Evolutionary conservation across 163 green algal genomes (phyloP), one percentile per base, ranked within the genome.

Genomic region (Chlamydomonas reinhardtii): DNA sequence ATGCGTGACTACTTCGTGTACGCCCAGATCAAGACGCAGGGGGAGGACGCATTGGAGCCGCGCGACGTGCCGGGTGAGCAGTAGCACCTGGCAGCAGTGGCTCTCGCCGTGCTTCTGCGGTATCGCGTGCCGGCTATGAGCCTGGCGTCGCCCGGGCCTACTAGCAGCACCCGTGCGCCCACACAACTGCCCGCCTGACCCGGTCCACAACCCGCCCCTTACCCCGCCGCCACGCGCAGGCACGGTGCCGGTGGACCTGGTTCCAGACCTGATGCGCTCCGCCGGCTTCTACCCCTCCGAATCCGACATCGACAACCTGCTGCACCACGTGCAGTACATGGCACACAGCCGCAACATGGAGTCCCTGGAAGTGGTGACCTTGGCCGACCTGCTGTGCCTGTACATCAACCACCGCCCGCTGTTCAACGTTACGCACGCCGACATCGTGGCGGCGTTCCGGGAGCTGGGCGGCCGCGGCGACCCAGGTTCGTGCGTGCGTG

Each of bases 401-500:
- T 96, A 95, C 82, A 66, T 92, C 76, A 96, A 96, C 90, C 92
- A 96, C 83, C 86, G 93, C 39, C 94, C 93, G 27, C 83, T 96
- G 37, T 84, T 69, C 14, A 93, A 92, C 25, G 90, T 95, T 1
- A 90, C 73, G 6, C 61, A 76, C 39, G 90, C 88, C 15, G 88
- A 96, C 34, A 88, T 96, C 52, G 92, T 86, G 31, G 89, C 92
- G 35, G 80, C 80, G 35, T 86, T 86, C 80, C 17, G 31, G 69
- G 54, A 86, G 54, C 80, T 86, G 34, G 69, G 74, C 22, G 74
- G 32, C 15, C n/a, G 54, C 1, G 74, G 74, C 4, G 74, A 81
- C 17, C 31, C 31, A 11, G 74, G 74, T 81, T 32, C 48, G 39
- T 48, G 39, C 39, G 8, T n/a, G n/a, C n/a, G n/a, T n/a, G n/a